phyloP scores from a whole-genome alignment of 2,329 filamentous ascomycete genomes.

The Neodidymelliopsis sp. region DNA sequence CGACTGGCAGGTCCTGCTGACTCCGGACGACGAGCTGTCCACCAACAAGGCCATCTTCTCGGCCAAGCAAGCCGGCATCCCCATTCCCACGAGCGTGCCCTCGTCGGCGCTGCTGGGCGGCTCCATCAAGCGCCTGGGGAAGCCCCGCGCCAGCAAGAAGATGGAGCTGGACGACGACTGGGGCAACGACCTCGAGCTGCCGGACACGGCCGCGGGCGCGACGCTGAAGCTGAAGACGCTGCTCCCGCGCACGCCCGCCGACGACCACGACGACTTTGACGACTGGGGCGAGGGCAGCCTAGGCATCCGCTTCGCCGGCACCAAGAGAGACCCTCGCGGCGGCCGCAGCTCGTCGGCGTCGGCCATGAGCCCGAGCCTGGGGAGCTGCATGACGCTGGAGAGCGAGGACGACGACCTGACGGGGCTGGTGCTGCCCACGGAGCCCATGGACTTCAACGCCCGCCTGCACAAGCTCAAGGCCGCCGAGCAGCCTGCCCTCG shows the following conservation, averaged over 20 bases:
- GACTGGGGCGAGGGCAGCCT: slow-evolving; percentile 94
- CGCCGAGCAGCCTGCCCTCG: slow-evolving; percentile 44
- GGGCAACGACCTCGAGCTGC: slow-evolving; percentile 59
- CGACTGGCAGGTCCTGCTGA: slow-evolving; percentile 85
- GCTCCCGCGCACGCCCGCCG: slow-evolving; percentile 54
- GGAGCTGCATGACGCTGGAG: slow-evolving; percentile 88
- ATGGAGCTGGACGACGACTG: slow-evolving; percentile 59
- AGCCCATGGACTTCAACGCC: slow-evolving; percentile 82
- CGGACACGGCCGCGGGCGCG: slow-evolving; percentile 42
- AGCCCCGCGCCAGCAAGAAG: slow-evolving; percentile 55
- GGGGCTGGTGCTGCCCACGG: slow-evolving; percentile 83
- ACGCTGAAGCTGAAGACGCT: slow-evolving; percentile 51
- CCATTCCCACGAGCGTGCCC: slow-evolving; percentile 84
- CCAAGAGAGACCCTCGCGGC: slow-evolving; percentile 74
- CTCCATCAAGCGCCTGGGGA: slow-evolving; percentile 87
- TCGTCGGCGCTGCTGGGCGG: slow-evolving; percentile 89
- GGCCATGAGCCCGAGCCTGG: slow-evolving; percentile 88
- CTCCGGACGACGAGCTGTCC: slow-evolving; percentile 83
- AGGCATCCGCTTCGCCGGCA: slow-evolving; percentile 88
- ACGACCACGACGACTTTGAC: slow-evolving; percentile 81
- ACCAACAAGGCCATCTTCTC: slow-evolving; percentile 81
- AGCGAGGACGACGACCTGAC: slow-evolving; percentile 94
- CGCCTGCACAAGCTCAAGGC: slow-evolving; percentile 76
- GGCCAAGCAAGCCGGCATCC: slow-evolving; percentile 87
- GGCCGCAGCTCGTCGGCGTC: slow-evolving; percentile 87